Evolutionary conservation across 148 eudicot genomes (phyloP).

Genomic region (Talinum fruticosum): DNA sequence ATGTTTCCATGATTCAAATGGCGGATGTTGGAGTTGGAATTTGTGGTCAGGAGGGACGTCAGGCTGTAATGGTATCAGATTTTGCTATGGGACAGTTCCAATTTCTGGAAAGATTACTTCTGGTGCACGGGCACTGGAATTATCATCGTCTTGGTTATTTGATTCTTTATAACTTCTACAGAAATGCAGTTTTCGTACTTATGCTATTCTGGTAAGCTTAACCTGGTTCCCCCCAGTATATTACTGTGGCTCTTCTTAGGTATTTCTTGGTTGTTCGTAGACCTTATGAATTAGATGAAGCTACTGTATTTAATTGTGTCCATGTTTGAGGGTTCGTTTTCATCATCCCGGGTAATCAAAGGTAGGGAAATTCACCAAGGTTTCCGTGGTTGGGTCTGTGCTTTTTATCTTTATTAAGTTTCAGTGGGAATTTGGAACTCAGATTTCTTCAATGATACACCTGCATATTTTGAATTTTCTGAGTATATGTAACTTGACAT

Average conservation of each 20-base stretch:
- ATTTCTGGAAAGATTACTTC: constrained; percentile 69
- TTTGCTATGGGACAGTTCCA: constrained; percentile 98
- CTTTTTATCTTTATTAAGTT: not conserved
- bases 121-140: constrained; percentile 98
- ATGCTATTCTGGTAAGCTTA: constrained; percentile 86
- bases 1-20: constrained; percentile 99
- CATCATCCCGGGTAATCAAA: not conserved
- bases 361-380: not conserved
- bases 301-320: not conserved
- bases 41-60: constrained; percentile 98
- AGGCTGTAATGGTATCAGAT: constrained; percentile 98
- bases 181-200: constrained; percentile 90
- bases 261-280: not conserved
- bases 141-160: constrained; percentile 85
- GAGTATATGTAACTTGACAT: not conserved
- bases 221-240: constrained; percentile 18
- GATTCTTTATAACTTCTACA: constrained; percentile 88
- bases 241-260: not conserved
- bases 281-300: not conserved
- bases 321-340: not conserved
- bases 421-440: not conserved
- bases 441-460: not conserved
- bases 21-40: constrained; percentile 99
- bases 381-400: not conserved
- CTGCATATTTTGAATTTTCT: not conserved